A percentile compares a stretch with the other conserved stretches of the same genome.
Evolutionary conservation across 108 stramenopile genomes (phyloP).

Genomic region (Pseudonitzschia delicatissima): DNA sequence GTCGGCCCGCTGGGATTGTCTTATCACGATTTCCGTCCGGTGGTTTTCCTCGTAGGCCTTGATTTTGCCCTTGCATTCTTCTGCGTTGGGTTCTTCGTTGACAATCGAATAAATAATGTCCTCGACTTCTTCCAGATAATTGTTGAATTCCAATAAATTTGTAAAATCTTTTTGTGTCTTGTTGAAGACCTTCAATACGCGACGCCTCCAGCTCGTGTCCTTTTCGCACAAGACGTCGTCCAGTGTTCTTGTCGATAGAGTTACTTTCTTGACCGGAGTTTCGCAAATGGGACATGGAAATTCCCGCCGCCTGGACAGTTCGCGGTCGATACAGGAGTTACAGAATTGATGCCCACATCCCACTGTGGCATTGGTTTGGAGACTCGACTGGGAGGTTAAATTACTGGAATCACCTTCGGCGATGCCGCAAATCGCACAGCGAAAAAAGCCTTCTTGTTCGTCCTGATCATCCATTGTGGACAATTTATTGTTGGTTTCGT

Average conservation of each 20-base stretch:
- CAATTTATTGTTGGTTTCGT: too few species aligned
- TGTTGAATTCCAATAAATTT: slow-evolving; percentile 78
- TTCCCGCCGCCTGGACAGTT: slow-evolving; percentile 65
- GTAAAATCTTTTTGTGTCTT: slow-evolving; percentile 77
- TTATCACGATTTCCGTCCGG: slow-evolving; percentile 74
- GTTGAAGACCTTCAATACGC: slow-evolving; percentile 80
- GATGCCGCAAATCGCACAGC: slow-evolving; percentile 82
- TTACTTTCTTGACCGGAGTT: slow-evolving; percentile 79
- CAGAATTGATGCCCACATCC: slow-evolving; percentile 89
- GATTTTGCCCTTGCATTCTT: slow-evolving; percentile 77
- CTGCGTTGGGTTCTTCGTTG: slow-evolving; percentile 86
- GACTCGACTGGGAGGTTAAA: slow-evolving; percentile 67
- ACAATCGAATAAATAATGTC: slow-evolving; percentile 84
- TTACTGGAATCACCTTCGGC: slow-evolving; percentile 82
- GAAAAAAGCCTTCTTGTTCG: slow-evolving; percentile 76
- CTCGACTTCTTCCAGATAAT: slow-evolving; percentile 88
- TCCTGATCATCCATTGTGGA: slow-evolving; percentile 21
- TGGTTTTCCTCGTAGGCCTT: slow-evolving; percentile 78
- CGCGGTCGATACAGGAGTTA: slow-evolving; percentile 79
- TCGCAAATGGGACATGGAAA: slow-evolving; percentile 85
- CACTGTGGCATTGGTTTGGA: slow-evolving; percentile 81
- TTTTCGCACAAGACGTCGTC: slow-evolving; percentile 84
- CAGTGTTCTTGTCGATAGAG: slow-evolving; percentile 73
- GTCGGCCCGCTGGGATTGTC: slow-evolving; percentile 84
- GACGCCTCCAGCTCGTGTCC: slow-evolving; percentile 80